Evolutionary conservation across 2,329 filamentous ascomycete genomes (phyloP).

Genomic region (Aulographum hederae): DNA sequence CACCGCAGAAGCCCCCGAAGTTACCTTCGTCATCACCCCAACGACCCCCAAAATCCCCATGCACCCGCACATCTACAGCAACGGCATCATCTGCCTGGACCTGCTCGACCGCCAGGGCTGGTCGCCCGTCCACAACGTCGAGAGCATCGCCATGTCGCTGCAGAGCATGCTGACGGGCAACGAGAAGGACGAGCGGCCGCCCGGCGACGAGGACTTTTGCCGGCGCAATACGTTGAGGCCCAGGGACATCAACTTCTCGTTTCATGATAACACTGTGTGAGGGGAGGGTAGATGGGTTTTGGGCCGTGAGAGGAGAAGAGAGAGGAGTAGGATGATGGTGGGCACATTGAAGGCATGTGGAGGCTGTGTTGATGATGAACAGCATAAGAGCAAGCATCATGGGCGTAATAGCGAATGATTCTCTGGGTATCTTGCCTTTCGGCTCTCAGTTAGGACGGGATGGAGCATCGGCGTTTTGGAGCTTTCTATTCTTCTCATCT

Average conservation of each 20-base stretch:
- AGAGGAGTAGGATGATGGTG: too few species aligned
- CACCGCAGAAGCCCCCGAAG: slow-evolving; percentile 70
- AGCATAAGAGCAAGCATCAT: too few species aligned
- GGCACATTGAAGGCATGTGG: too few species aligned
- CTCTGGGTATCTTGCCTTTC: too few species aligned
- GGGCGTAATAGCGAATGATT: too few species aligned
- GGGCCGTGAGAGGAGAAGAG: too few species aligned
- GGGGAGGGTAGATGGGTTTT: too few species aligned
- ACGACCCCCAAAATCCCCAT: slow-evolving; percentile 54
- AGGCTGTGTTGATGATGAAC: too few species aligned
- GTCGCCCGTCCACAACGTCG: slow-evolving; percentile 93
- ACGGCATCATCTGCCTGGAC: slow-evolving; percentile 96
- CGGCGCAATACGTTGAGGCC: slow-evolving; percentile 60
- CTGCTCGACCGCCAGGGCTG: slow-evolving; percentile 75
- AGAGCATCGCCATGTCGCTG: slow-evolving; percentile 90
- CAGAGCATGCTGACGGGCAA: slow-evolving; percentile 98
- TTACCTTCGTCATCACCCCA: slow-evolving; percentile 57
- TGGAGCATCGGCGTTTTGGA: too few species aligned
- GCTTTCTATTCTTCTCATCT: too few species aligned
- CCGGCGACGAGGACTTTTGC: slow-evolving; percentile 82
- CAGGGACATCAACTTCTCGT: slow-evolving; percentile 81
- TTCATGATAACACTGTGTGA: slow-evolving; percentile 60
- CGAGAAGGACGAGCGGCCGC: slow-evolving; percentile 73
- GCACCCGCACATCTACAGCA: slow-evolving; percentile 95
- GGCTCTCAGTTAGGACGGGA: too few species aligned